Evolutionary conservation across 1,284 basidiomycete species (phyloP).

Genomic region (Heterobasidion irregulare): DNA sequence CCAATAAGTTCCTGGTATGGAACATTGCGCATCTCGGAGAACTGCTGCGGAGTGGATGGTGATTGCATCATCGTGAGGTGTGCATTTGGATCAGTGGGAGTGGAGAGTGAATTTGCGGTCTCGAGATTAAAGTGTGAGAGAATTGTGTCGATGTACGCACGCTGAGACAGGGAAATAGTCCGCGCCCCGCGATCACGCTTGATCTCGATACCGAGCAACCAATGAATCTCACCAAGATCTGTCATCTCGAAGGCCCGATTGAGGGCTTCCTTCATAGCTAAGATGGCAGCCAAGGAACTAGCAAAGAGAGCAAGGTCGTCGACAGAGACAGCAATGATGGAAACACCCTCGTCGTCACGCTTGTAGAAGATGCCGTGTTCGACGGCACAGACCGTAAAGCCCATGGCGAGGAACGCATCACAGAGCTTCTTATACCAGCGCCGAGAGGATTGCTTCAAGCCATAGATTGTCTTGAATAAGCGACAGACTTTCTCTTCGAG

Average conservation of each 20-base stretch:
- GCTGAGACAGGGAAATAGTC: conserved; percentile 18
- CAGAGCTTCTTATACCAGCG: conserved; percentile 17
- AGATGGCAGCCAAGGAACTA: background rate
- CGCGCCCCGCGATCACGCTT: conserved; percentile 8
- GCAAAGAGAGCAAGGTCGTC: conserved; percentile 21
- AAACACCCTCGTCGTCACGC: background rate
- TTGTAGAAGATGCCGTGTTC: conserved; percentile 14
- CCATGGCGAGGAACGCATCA: conserved; percentile 5
- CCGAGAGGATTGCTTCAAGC: conserved; percentile 16
- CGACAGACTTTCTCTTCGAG: conserved; percentile 8
- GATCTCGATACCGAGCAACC: conserved; percentile 21
- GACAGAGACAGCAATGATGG: conserved; percentile 19
- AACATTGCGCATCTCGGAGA: conserved; percentile 8
- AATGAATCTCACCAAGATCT: conserved; percentile 13
- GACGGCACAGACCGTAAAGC: conserved; percentile 11
- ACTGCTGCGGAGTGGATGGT: background rate
- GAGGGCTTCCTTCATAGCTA: conserved; percentile 5
- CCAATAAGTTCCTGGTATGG: conserved; percentile 17
- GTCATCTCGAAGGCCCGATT: conserved; percentile 6
- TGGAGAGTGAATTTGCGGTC: conserved; percentile 16
- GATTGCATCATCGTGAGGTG: conserved; percentile 2
- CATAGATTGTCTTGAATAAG: conserved; percentile 16
- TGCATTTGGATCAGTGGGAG: conserved; percentile 17
- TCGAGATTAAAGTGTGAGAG: conserved; percentile 17
- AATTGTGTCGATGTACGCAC: conserved; percentile 16